A percentile compares a stretch with the other conserved stretches of the same genome.
Conservation (phyloP, 495 filamentous ascomycete species). For the Trichoderma parareesei region DNA sequence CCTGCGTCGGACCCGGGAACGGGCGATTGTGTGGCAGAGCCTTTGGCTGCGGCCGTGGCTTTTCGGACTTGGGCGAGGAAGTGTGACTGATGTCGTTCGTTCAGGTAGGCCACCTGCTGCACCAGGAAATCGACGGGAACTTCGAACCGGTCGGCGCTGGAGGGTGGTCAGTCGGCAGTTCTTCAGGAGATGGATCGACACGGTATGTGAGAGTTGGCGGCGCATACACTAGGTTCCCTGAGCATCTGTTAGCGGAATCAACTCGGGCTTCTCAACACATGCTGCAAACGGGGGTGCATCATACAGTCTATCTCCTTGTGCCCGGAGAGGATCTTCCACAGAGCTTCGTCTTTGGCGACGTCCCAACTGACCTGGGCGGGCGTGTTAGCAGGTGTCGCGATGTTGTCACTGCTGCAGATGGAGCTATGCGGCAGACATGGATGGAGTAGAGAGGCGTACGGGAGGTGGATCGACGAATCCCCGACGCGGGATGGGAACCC, state of each 20-base stretch:
- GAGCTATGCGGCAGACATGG: constrained; percentile 14
- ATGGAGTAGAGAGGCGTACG: constrained; percentile 38
- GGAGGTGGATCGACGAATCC: constrained; percentile 86
- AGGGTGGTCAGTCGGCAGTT: constrained; percentile 18
- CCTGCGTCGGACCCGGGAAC: constrained; percentile 44
- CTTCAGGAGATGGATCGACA: not conserved
- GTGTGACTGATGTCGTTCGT: constrained; percentile 81
- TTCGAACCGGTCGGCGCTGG: constrained; percentile 38
- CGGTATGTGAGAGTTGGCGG: not conserved
- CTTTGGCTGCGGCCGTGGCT: constrained; percentile 40
- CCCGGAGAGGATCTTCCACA: constrained; percentile 86
- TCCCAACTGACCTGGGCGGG: constrained; percentile 46
- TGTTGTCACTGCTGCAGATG: constrained; percentile 10
- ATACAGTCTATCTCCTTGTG: constrained; percentile 77
- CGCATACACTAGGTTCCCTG: constrained; percentile 76
- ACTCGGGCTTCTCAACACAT: constrained; percentile 11
- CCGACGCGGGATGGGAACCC: constrained; percentile 77
- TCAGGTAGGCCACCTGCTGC: constrained; percentile 91
- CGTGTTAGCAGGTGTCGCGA: constrained; percentile 11
- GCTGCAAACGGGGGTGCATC: constrained; percentile 20
- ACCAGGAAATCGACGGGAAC: constrained; percentile 83
- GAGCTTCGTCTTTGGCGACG: constrained; percentile 68
- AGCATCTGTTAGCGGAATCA: constrained; percentile 23
- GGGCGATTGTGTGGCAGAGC: constrained; percentile 43
- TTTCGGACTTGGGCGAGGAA: constrained; percentile 86